Evolutionary conservation across 768 basidiomycete genomes (phyloP).

Genomic region (Mycena belliarum): DNA sequence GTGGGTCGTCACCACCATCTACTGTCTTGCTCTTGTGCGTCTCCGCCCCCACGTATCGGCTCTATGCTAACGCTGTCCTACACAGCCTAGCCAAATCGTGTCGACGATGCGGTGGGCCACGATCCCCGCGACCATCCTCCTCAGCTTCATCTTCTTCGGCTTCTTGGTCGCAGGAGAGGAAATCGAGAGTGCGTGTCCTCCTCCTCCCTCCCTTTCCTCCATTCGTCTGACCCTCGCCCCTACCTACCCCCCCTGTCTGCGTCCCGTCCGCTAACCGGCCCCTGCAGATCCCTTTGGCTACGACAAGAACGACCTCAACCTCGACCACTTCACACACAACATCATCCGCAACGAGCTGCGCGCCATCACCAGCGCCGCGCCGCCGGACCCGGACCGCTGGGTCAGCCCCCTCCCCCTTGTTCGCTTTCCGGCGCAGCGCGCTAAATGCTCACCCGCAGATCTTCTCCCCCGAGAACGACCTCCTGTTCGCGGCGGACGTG

Average conservation of each 20-base stretch:
- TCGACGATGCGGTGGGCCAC: conserved; percentile 56
- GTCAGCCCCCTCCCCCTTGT: background rate
- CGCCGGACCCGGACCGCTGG: conserved; percentile 62
- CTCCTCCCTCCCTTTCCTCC: no score
- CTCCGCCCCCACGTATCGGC: no score
- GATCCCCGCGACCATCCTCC: conserved; percentile 56
- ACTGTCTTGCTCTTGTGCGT: conserved; percentile 60
- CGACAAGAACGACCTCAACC: conserved; percentile 73
- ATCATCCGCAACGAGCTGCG: conserved; percentile 68
- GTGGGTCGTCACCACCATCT: conserved; percentile 64
- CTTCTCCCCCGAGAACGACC: conserved; percentile 60
- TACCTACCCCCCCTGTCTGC: background rate
- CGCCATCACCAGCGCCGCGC: conserved; percentile 59
- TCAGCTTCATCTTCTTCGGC: conserved; percentile 74
- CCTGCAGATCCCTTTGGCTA: conserved; percentile 56
- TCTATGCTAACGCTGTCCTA: background rate
- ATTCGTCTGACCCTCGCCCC: background rate
- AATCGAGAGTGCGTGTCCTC: conserved; percentile 59
- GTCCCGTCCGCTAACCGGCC: background rate
- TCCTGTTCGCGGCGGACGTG: conserved; percentile 43
- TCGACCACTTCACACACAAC: conserved; percentile 71
- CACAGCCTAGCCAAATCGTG: conserved; percentile 68
- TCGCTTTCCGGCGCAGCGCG: background rate
- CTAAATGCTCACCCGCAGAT: conserved; percentile 28
- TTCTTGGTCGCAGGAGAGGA: conserved; percentile 76